Percentiles rank a stretch among this genome's conserved stretches.
phyloP scores from a whole-genome alignment of 495 filamentous ascomycete species.

The Darksidea phi region DNA sequence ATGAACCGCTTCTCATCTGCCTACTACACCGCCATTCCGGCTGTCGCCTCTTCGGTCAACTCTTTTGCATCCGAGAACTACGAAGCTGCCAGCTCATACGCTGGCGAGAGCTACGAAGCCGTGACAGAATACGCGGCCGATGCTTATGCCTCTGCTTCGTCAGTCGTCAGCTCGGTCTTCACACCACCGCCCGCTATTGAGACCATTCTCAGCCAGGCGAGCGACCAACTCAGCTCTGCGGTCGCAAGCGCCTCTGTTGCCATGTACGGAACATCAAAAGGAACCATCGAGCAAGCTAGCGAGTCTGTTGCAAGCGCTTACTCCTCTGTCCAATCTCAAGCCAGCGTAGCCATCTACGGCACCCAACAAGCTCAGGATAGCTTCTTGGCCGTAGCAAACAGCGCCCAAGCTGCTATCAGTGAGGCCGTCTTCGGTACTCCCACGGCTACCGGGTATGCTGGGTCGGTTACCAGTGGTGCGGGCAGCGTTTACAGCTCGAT shows the following conservation, averaged over 20 bases:
- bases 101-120: constrained; percentile 53
- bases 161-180: constrained; percentile 52
- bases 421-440: constrained; percentile 57
- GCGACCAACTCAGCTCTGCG: constrained; percentile 56
- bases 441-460: constrained; percentile 45
- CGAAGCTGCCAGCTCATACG: constrained; percentile 52
- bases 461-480: constrained; percentile 44
- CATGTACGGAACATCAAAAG: constrained; percentile 60
- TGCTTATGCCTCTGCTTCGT: constrained; percentile 59
- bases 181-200: constrained; percentile 61
- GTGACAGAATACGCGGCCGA: constrained; percentile 59
- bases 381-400: constrained; percentile 52
- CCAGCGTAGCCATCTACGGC: constrained; percentile 59
- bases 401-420: constrained; percentile 51
- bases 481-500: constrained; percentile 41
- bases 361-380: constrained; percentile 51
- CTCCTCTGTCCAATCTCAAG: constrained; percentile 49
- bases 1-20: constrained; percentile 67
- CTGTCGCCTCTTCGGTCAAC: constrained; percentile 51
- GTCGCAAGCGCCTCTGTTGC: constrained; percentile 61
- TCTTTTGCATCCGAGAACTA: constrained; percentile 57
- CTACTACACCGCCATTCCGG: constrained; percentile 58
- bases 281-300: constrained; percentile 54
- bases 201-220: constrained; percentile 56
- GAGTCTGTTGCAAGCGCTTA: constrained; percentile 53